Base-by-base conservation (phyloP, 768 basidiomycete genomes). In the Scleroderma citrinum region DNA sequence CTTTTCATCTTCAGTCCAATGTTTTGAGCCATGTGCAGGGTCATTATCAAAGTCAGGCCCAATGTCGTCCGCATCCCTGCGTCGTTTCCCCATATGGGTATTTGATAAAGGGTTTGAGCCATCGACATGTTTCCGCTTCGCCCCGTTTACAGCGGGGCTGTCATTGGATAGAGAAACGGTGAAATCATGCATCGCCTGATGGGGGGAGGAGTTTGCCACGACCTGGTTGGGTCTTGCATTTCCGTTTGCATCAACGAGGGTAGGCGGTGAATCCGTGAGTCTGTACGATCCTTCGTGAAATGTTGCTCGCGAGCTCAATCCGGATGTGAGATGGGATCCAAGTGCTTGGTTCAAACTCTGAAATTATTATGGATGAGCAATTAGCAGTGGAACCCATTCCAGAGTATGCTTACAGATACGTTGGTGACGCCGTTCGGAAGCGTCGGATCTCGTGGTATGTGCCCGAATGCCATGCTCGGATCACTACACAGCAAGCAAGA, bases 1-100 rank as follows among this genome's bases (percentile, higher is more conserved):
- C 67, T 89, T 90, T 60, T 90, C 87, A 8, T 87, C 85, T 62
- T 88, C 87, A 0, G 85, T 85, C 87, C 87, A 90, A 57, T 90
- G 87, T 56, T 88, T 88, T 1, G 87, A 83, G 21, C 87, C 87
- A 51, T 79, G 77, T 4, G 69, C 75, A 8, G 64, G 62, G 46
- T 75, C 65, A 11, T 43, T 42, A 21, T 69, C 65, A 30, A 67
- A 67, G 6, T 67, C 65, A n/a, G n/a, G n/a, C 1, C 44, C 52
- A 2, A 50, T 12, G 12, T 66, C 65, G 21, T 69, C 67, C 2
- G 43, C 54, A 5, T 67, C 67, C 37, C 65, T 57, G 17, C 65
- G 61, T 48, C 63, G 61, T 41, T 69, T 69, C 10, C 60, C 59
- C 2, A 61, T 38, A 8, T 66, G 66, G 24, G 31, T 46, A 45